Base-by-base conservation (phyloP, 345 rosid species). In the Toxicodendron radicans region DNA sequence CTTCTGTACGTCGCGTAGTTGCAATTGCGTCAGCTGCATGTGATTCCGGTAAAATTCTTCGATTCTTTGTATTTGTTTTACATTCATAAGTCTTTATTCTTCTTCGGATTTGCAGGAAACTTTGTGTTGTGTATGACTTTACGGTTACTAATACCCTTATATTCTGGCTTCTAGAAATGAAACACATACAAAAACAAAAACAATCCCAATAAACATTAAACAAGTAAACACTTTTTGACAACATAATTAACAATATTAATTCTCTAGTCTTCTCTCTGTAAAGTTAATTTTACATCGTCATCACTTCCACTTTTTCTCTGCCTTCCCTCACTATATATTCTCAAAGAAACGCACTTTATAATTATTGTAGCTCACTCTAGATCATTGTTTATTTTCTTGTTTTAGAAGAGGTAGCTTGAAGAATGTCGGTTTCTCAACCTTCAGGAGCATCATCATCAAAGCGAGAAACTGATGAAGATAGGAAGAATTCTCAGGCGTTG, bases 401-500 rank as follows among this genome's bases (percentile, higher is more conserved):
- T n/a, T 52, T 18, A 3, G 1, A 17, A 8, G 61, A 52, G 58
- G 4, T 52, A 56, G 60, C 35, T n/a, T 41, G 57, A 54, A 56
- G 67, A 3, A 79, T 75, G 82, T 65, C 73, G 27, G 49, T 69
- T 64, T 10, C 45, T 58, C 72, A 57, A 14, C 30, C 71, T 56
- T 56, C 9, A 38, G 43, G 8, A 38, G 43, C 43, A 7, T 38
- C 43, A 7, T 72, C 76, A 7, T 33, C 76, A 30, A 10, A 18
- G 7, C 41, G 49, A 53, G 66, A 78, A 61, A 18, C 20, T 27
- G 65, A 72, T 46, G 66, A 74, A 32, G 56, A 48, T 4, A 27
- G 48, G 3, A 58, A 70, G 54, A 71, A 78, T 17, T 46, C 61
- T 51, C 83, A 82, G 53, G 85, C 87, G 23, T 79, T 90, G 80